phyloP scores from a whole-genome alignment of 2,329 filamentous ascomycete genomes.

The Phaeosphaeria sp. region DNA sequence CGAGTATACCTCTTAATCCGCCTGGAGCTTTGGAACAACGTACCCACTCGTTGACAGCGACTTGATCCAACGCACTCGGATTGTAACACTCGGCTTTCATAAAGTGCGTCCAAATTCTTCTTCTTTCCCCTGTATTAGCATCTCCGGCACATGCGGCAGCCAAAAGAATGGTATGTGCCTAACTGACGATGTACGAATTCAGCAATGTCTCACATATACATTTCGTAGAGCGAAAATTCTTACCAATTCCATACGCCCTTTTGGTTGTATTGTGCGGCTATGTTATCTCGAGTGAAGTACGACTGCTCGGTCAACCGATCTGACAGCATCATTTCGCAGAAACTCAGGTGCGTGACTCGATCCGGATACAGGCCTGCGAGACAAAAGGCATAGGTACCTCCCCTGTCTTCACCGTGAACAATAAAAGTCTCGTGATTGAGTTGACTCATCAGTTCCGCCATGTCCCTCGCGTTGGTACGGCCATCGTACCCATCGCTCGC shows the following conservation, averaged over 20 bases:
- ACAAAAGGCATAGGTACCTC: slow-evolving; percentile 26
- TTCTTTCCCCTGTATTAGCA: slow-evolving; percentile 49
- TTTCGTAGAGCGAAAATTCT: too few species aligned
- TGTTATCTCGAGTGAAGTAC: slow-evolving; percentile 28
- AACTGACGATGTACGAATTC: too few species aligned
- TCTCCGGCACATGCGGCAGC: slow-evolving; percentile 49
- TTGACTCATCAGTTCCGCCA: slow-evolving; percentile 40
- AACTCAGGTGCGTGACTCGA: slow-evolving; percentile 23
- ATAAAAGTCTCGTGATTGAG: slow-evolving; percentile 76
- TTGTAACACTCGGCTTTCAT: slow-evolving; percentile 52
- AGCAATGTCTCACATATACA: too few species aligned
- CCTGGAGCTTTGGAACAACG: slow-evolving; percentile 25
- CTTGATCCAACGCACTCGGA: slow-evolving; percentile 42
- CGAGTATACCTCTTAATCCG: slow-evolving; percentile 23
- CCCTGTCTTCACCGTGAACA: slow-evolving; percentile 65
- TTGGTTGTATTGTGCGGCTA: slow-evolving; percentile 27
- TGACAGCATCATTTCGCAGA: slow-evolving; percentile 30
- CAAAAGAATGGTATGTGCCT: slow-evolving; percentile 40
- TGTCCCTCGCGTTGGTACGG: slow-evolving; percentile 44
- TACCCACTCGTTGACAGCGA: slow-evolving; percentile 28
- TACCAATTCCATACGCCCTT: slow-evolving; percentile 30
- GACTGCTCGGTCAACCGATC: slow-evolving; percentile 21
- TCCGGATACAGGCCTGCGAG: slow-evolving; percentile 23
- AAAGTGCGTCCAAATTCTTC: slow-evolving; percentile 50
- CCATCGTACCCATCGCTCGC: slow-evolving; percentile 47